A percentile compares a stretch with the other conserved stretches of the same genome.
These are phyloP conservation scores for Kondoa subrosea DNA, from an alignment of 768 basidiomycete species.

Conservation along the genomic window DNA sequence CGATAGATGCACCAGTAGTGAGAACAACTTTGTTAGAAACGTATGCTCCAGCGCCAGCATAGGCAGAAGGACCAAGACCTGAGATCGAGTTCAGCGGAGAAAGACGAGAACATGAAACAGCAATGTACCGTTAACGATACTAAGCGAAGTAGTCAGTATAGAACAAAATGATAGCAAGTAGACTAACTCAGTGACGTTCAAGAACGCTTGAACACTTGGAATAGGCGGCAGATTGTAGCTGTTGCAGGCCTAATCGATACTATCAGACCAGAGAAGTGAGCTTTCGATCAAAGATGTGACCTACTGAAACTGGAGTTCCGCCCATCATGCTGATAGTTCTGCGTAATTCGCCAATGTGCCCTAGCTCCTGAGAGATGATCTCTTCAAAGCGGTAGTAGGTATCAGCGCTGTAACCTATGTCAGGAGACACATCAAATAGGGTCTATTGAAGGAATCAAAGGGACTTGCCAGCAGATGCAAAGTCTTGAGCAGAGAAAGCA, in stretches of 20 bases:
- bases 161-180: too few species aligned
- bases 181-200: conserved; percentile 13
- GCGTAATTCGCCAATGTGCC: not conserved
- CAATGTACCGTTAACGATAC: too few species aligned
- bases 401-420: too few species aligned
- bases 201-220: conserved; percentile 1
- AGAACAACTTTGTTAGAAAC: conserved; percentile 9
- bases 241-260: too few species aligned
- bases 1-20: conserved; percentile 12
- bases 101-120: too few species aligned
- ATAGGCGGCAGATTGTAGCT: conserved; percentile 13
- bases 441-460: too few species aligned
- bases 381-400: conserved; percentile 9
- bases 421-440: too few species aligned
- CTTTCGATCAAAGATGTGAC: too few species aligned
- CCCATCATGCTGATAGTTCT: conserved; percentile 1
- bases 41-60: conserved; percentile 10
- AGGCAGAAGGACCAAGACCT: conserved; percentile 13
- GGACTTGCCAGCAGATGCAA: conserved; percentile 9
- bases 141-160: too few species aligned
- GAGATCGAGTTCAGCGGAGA: conserved; percentile 6
- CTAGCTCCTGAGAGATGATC: conserved; percentile 15
- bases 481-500: conserved; percentile 6
- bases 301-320: conserved; percentile 11
- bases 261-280: too few species aligned